Evolutionary conservation across 73 alveolate genomes (phyloP).

Genomic region (Paramecium caudatum): DNA sequence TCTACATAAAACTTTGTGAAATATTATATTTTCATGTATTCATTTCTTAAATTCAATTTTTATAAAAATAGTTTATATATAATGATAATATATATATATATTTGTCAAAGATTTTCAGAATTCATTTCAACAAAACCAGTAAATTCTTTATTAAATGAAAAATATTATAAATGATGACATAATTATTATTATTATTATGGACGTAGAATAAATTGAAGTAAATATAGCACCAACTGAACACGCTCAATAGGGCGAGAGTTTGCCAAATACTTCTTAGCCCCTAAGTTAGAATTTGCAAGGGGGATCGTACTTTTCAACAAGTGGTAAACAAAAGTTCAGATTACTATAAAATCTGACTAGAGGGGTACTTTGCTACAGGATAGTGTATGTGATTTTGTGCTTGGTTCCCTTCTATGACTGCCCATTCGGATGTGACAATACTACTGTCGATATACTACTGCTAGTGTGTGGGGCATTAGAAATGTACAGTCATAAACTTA

Average conservation of each 20-base stretch:
- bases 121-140: too few relatives aligned
- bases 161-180: too few relatives aligned
- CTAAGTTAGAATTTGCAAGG: neutral
- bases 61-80: too few relatives aligned
- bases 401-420: neutral
- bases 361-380: neutral
- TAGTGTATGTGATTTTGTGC: neutral
- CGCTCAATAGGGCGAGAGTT: neutral
- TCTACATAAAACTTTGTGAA: too few relatives aligned
- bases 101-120: too few relatives aligned
- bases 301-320: neutral
- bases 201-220: slow-evolving; percentile 19
- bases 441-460: neutral
- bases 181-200: too few relatives aligned
- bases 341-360: neutral
- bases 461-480: neutral
- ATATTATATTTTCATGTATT: too few relatives aligned
- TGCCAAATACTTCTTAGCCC: neutral
- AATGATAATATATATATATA: too few relatives aligned
- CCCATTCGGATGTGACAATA: slow-evolving; percentile 9
- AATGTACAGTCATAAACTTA: neutral
- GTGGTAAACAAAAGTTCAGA: neutral
- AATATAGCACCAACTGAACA: slow-evolving; percentile 23
- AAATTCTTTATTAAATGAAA: too few relatives aligned
- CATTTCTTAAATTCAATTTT: too few relatives aligned